These are phyloP conservation scores for Solanum tarapatanum DNA, from an alignment of 257 asterid genomes.

Conservation along the genomic window DNA sequence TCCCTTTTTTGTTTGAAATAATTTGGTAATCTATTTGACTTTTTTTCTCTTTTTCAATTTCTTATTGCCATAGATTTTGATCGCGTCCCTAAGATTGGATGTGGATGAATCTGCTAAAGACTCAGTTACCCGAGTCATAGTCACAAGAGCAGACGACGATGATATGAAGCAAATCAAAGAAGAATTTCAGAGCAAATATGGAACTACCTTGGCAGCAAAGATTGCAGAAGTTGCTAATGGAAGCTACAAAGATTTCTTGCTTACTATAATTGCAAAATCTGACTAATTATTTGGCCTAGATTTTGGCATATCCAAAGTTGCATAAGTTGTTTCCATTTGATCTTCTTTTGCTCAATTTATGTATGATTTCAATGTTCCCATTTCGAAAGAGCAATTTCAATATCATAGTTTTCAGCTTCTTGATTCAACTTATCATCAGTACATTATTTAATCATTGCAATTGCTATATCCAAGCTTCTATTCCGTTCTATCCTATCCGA, in stretches of 20 bases:
- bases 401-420: not conserved
- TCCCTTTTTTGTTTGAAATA: not conserved
- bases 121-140: constrained; percentile 55
- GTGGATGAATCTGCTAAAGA: constrained; percentile 51
- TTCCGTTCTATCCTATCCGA: not conserved
- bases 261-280: constrained; percentile 37
- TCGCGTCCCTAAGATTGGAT: constrained; percentile 27
- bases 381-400: not conserved
- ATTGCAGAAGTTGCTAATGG: constrained; percentile 68
- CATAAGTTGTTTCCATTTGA: not conserved
- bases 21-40: not conserved
- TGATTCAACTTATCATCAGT: not conserved
- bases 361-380: not conserved
- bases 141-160: constrained; percentile 62
- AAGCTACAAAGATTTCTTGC: constrained; percentile 66
- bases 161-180: constrained; percentile 65
- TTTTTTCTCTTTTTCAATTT: not conserved
- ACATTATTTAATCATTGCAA: not conserved
- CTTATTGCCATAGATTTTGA: constrained; percentile 28
- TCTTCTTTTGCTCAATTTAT: not conserved
- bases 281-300: not conserved
- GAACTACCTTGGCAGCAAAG: constrained; percentile 30
- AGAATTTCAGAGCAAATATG: constrained; percentile 26
- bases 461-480: not conserved
- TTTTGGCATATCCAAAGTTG: not conserved